Percentiles rank a stretch among this genome's conserved stretches.
Evolutionary conservation across 306 rosid species (phyloP).

Genomic region (Vigna radiata): DNA sequence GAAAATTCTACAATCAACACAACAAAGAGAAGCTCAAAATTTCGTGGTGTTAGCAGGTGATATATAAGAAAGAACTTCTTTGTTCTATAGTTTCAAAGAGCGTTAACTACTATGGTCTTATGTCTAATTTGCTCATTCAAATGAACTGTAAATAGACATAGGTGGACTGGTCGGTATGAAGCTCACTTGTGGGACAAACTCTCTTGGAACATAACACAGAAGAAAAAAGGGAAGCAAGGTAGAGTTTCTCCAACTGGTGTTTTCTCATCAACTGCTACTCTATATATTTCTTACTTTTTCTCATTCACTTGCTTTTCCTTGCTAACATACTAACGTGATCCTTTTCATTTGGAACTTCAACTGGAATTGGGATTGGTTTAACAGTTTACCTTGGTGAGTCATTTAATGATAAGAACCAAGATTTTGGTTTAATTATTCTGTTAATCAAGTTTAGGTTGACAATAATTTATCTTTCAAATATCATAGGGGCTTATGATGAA

Average conservation of each 20-base stretch:
- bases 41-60: conserved; percentile 87
- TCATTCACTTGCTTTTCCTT: conserved; percentile 3
- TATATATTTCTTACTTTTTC: neutral
- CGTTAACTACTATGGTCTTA: neutral
- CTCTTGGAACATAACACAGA: conserved; percentile 87
- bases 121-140: conserved; percentile 33
- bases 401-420: neutral
- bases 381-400: conserved; percentile 77
- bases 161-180: conserved; percentile 93
- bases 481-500: conserved; percentile 82
- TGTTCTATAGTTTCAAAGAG: conserved; percentile 19
- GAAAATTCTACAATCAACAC: conserved; percentile 58
- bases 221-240: conserved; percentile 96
- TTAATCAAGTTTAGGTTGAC: conserved; percentile 6
- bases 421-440: conserved; percentile 13
- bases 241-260: neutral
- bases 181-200: conserved; percentile 97
- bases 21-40: conserved; percentile 78
- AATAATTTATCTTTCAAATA: conserved; percentile 27
- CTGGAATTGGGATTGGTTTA: conserved; percentile 39
- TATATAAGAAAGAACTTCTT: conserved; percentile 3
- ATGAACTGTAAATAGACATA: conserved; percentile 61
- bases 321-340: conserved; percentile 16
- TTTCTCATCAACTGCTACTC: neutral
- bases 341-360: conserved; percentile 36